Conservation (phyloP, 2,329 filamentous ascomycete genomes). For the Ophiostoma pallidulum region DNA sequence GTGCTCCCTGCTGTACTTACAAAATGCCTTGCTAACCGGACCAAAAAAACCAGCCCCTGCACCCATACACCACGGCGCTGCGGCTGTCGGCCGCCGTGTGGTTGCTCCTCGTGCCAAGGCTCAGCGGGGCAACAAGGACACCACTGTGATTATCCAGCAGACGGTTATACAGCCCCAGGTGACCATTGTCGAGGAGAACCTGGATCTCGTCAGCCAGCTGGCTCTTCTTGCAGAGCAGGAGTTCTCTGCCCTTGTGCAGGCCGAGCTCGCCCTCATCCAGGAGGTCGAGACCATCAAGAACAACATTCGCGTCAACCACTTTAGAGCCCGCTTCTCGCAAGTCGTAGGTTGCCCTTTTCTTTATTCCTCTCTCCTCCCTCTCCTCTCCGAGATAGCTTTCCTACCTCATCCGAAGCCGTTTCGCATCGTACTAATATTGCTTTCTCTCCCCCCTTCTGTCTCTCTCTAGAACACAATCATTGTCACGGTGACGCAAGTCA, state of each 20-base stretch:
- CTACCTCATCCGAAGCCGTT: no score
- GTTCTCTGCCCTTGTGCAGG: conserved; percentile 29
- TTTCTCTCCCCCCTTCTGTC: no score
- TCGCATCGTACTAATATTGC: no score
- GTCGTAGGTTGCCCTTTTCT: conserved; percentile 22
- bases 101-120: no score
- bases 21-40: no score
- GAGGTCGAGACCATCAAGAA: conserved; percentile 33
- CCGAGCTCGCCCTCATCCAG: conserved; percentile 27
- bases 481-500: conserved; percentile 27
- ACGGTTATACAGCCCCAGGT: conserved; percentile 23
- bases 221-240: conserved; percentile 28
- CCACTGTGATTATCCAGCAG: conserved; percentile 25
- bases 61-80: no score
- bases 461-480: conserved; percentile 32
- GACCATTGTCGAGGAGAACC: conserved; percentile 28
- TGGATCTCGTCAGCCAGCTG: conserved; percentile 26
- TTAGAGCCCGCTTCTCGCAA: conserved; percentile 27
- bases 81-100: no score
- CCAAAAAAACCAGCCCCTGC: no score
- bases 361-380: neutral
- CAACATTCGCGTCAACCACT: conserved; percentile 32
- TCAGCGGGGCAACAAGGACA: conserved; percentile 17
- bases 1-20: no score
- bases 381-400: no score